Base-by-base conservation (phyloP, 441 rosid species). In the Pelargonium cotyledonis region DNA sequence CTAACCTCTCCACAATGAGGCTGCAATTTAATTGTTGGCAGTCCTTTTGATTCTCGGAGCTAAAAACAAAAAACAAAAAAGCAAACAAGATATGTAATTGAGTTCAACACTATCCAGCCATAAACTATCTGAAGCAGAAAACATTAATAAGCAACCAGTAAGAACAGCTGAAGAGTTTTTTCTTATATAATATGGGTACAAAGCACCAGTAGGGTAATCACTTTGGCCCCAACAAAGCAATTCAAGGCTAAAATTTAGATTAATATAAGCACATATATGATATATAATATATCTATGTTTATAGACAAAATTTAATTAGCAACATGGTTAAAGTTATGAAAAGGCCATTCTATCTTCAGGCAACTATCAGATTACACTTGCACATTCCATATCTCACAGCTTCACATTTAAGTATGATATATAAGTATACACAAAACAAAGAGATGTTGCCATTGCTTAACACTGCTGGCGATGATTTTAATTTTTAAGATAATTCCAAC, bases 1-100 rank as follows among this genome's bases (percentile, higher is more conserved):
- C 49, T 70, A 76, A 86, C 94, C 91, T 89, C 95, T 65, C 95
- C 95, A 63, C 87, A 85, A 44, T 86, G 95, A 55, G 95, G 91
- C 31, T 90, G 87, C 62, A 89, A 79, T 75, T 88, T 86, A 65
- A 89, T 89, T 44, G 91, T 89, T 40, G 86, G 77, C 84, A 86
- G 61, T 53, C 94, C 94, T 75, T 88, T 88, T 58, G 87, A 86
- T 72, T 88, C 94, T 21, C 95, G 88, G 73, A 89, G 95, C 95
- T 89, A 88, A 14, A 76, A 79, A 70, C 8, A 66, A n/a, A n/a
- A n/a, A n/a, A n/a, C n/a, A 58, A 64, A 68, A 44, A 9, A 4
- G 35, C 35, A 19, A 58, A 70, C 18, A 57, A 23, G 61, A 16
- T 11, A 31, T 41, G 58, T 63, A 35, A 51, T 44, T 18, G 1